These are phyloP conservation scores for Fusarium torulosum DNA, from an alignment of 2,329 filamentous ascomycete genomes.

Conservation along the genomic window DNA sequence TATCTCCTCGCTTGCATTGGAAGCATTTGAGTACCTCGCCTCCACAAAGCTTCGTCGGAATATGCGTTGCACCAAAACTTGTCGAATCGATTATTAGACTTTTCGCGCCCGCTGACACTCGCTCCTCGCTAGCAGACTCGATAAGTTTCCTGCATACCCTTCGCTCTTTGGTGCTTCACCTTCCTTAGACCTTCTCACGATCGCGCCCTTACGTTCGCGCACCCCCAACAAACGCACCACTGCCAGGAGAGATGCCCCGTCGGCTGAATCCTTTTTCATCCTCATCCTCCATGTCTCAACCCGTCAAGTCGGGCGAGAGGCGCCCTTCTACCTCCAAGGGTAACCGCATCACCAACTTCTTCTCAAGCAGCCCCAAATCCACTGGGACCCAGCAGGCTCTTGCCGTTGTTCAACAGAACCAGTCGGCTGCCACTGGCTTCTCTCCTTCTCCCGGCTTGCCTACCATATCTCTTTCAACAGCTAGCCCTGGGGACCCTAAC, in stretches of 20 bases:
- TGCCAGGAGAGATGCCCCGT: slow-evolving; percentile 66
- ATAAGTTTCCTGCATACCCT: not conserved
- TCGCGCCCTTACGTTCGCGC: slow-evolving; percentile 18
- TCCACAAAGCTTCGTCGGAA: slow-evolving; percentile 29
- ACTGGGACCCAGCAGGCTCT: slow-evolving; percentile 77
- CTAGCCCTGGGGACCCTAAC: slow-evolving; percentile 78
- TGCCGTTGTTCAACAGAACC: slow-evolving; percentile 73
- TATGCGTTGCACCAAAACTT: slow-evolving; percentile 32
- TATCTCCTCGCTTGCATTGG: slow-evolving; percentile 17
- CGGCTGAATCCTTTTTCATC: slow-evolving; percentile 70
- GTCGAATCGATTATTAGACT: slow-evolving; percentile 23
- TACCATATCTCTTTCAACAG: slow-evolving; percentile 91
- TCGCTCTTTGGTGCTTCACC: slow-evolving; percentile 7
- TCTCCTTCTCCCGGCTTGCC: slow-evolving; percentile 82
- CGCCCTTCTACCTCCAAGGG: slow-evolving; percentile 74
- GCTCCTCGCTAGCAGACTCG: slow-evolving; percentile 22
- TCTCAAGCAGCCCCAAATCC: slow-evolving; percentile 82
- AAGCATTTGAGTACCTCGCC: not conserved
- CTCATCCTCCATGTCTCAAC: slow-evolving; percentile 61
- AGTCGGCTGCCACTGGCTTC: slow-evolving; percentile 68
- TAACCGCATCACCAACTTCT: slow-evolving; percentile 85
- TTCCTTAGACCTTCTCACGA: slow-evolving; percentile 23
- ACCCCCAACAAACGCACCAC: slow-evolving; percentile 27
- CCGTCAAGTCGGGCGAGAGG: slow-evolving; percentile 67
- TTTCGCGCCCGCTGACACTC: slow-evolving; percentile 28